Percentiles rank a stretch among this genome's conserved stretches.
Conservation (phyloP, 2,329 filamentous ascomycete species). For the Aspergillus piperis region DNA sequence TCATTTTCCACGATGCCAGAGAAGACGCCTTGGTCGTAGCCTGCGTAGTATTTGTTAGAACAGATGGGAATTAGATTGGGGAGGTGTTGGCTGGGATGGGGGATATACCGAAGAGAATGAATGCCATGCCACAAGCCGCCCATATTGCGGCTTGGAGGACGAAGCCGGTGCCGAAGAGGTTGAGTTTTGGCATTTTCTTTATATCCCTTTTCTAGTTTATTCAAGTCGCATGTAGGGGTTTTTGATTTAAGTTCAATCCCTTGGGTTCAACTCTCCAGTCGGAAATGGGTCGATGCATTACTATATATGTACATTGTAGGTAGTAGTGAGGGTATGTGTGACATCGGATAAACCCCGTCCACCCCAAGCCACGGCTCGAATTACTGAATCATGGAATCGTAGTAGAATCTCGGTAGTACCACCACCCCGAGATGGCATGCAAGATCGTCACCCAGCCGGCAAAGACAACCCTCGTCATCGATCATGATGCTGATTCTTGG, state of each 20-base stretch:
- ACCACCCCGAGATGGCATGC: no score
- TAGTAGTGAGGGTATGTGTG: no score
- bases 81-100: background rate
- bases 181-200: constrained; percentile 24
- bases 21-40: constrained; percentile 55
- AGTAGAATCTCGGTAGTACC: no score
- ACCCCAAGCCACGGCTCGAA: background rate
- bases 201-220: background rate
- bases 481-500: background rate
- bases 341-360: background rate
- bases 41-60: constrained; percentile 13
- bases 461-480: background rate
- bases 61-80: background rate
- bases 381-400: no score
- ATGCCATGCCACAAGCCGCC: constrained; percentile 26
- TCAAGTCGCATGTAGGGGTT: no score
- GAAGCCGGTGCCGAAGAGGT: constrained; percentile 27
- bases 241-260: no score
- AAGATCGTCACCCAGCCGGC: background rate
- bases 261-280: background rate
- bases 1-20: constrained; percentile 50
- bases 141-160: constrained; percentile 26
- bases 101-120: constrained; percentile 29
- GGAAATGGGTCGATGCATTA: background rate
- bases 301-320: no score